Percentiles rank a stretch among this genome's conserved stretches.
Conservation (phyloP, 148 eudicot species). For the Chenopodium berlandieri region DNA sequence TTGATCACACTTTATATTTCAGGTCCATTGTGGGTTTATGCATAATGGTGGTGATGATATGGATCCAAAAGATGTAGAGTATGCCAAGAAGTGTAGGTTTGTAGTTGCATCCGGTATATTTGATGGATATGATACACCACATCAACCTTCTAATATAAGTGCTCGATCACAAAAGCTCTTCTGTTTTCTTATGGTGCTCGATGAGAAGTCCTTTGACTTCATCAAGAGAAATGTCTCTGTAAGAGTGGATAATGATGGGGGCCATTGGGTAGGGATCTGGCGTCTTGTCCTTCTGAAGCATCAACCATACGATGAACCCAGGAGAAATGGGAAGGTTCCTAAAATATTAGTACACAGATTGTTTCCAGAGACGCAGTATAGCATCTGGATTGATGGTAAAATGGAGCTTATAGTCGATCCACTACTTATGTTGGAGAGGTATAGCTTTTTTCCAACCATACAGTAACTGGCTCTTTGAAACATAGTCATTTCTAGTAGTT, state of each 20-base stretch:
- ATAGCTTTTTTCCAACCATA: slow-evolving; percentile 8
- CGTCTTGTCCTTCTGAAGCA: slow-evolving; percentile 75
- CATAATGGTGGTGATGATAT: slow-evolving; percentile 83
- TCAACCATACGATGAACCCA: slow-evolving; percentile 94
- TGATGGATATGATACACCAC: slow-evolving; percentile 96
- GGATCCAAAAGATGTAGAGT: slow-evolving; percentile 65
- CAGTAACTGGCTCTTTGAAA: background rate
- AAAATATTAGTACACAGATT: slow-evolving; percentile 86
- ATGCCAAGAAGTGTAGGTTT: slow-evolving; percentile 78
- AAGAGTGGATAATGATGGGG: slow-evolving; percentile 65
- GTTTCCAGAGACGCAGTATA: slow-evolving; percentile 86
- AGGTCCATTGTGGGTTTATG: slow-evolving; percentile 98
- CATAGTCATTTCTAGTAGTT: background rate
- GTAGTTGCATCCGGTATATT: slow-evolving; percentile 97
- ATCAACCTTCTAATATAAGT: slow-evolving; percentile 85
- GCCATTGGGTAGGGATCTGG: slow-evolving; percentile 96
- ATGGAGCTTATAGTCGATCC: slow-evolving; percentile 99
- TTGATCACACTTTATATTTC: slow-evolving; percentile 20
- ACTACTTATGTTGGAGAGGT: slow-evolving; percentile 89
- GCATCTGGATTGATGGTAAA: slow-evolving; percentile 99
- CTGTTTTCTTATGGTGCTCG: slow-evolving; percentile 96
- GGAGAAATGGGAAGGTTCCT: slow-evolving; percentile 95
- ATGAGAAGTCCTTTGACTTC: slow-evolving; percentile 75
- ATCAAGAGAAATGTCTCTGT: slow-evolving; percentile 74
- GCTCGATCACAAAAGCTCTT: slow-evolving; percentile 70